These are phyloP conservation scores for Pythium grandisporangium DNA, from an alignment of 352 stramenopile species.

Conservation along the genomic window DNA sequence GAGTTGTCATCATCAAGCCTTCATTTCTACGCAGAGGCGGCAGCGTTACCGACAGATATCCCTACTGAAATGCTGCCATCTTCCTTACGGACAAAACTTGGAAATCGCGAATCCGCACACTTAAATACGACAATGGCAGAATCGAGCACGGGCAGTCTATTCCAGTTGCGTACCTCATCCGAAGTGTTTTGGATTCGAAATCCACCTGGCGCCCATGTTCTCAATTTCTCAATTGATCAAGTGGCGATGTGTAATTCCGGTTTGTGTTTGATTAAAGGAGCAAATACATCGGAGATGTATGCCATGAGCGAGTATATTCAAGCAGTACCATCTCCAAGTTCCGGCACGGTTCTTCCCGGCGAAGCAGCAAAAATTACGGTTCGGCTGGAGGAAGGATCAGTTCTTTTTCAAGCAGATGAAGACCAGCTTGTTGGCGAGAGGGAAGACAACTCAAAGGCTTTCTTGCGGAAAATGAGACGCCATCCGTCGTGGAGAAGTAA, in stretches of 20 bases:
- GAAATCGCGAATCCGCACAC: background rate
- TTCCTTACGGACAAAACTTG: slow-evolving; percentile 33
- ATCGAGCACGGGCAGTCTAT: slow-evolving; percentile 19
- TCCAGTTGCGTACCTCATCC: slow-evolving; percentile 52
- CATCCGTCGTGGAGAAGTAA: slow-evolving; percentile 78
- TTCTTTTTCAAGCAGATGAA: slow-evolving; percentile 11
- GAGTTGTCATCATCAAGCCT: slow-evolving; percentile 66
- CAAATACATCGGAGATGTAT: slow-evolving; percentile 43
- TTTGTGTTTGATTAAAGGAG: slow-evolving; percentile 57
- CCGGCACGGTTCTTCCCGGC: slow-evolving; percentile 53
- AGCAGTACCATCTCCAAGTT: slow-evolving; percentile 57
- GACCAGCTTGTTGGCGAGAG: slow-evolving; percentile 4
- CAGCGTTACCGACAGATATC: slow-evolving; percentile 41
- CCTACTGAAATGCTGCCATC: slow-evolving; percentile 28
- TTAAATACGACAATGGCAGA: background rate
- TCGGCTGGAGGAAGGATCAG: slow-evolving; percentile 54
- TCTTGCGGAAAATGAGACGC: slow-evolving; percentile 69
- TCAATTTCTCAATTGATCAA: slow-evolving; percentile 70
- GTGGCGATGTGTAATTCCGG: slow-evolving; percentile 54
- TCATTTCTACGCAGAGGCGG: slow-evolving; percentile 68
- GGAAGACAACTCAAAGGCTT: slow-evolving; percentile 9
- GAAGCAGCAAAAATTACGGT: slow-evolving; percentile 77
- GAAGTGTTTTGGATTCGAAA: slow-evolving; percentile 83
- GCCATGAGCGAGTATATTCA: slow-evolving; percentile 76
- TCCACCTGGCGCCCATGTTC: slow-evolving; percentile 42